These are phyloP conservation scores for Colletotrichum sublineola DNA, from an alignment of 2,329 filamentous ascomycete species.

Conservation along the genomic window DNA sequence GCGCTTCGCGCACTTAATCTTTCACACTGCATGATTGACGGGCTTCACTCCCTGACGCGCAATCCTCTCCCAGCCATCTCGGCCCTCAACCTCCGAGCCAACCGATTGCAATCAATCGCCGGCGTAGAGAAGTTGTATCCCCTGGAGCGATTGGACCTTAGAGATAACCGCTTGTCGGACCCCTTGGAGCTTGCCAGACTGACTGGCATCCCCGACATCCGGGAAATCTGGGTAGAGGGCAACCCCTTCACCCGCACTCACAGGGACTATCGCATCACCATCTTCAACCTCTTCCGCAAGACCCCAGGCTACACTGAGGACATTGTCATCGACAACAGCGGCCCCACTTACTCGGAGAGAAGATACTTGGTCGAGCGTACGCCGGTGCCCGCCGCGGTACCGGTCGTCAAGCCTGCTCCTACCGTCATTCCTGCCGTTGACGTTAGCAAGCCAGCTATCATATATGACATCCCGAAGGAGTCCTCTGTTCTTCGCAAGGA, in stretches of 20 bases:
- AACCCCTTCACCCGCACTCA: slow-evolving; percentile 94
- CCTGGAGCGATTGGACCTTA: slow-evolving; percentile 88
- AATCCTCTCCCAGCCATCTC: slow-evolving; percentile 94
- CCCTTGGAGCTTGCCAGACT: slow-evolving; percentile 90
- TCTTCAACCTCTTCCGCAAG: slow-evolving; percentile 95
- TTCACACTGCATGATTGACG: slow-evolving; percentile 98
- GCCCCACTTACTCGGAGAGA: slow-evolving; percentile 87
- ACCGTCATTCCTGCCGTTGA: slow-evolving; percentile 74
- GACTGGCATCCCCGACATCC: slow-evolving; percentile 90
- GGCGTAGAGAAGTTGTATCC: slow-evolving; percentile 91
- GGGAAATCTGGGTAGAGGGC: slow-evolving; percentile 91
- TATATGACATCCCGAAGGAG: slow-evolving; percentile 66
- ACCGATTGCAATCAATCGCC: slow-evolving; percentile 87
- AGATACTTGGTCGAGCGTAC: slow-evolving; percentile 86
- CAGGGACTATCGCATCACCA: slow-evolving; percentile 84
- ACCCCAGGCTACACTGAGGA: slow-evolving; percentile 93
- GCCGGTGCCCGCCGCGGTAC: slow-evolving; percentile 80
- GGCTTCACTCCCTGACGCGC: slow-evolving; percentile 85
- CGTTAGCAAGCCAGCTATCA: slow-evolving; percentile 75
- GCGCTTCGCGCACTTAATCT: slow-evolving; percentile 93
- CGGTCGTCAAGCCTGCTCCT: slow-evolving; percentile 79
- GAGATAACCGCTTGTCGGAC: slow-evolving; percentile 92
- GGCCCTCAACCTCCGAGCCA: slow-evolving; percentile 89
- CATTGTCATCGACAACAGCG: slow-evolving; percentile 86
- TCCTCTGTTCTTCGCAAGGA: slow-evolving; percentile 71